These are phyloP conservation scores for Taiozyma sp. DNA, from an alignment of 1,139 yeast species.

Conservation along the genomic window DNA sequence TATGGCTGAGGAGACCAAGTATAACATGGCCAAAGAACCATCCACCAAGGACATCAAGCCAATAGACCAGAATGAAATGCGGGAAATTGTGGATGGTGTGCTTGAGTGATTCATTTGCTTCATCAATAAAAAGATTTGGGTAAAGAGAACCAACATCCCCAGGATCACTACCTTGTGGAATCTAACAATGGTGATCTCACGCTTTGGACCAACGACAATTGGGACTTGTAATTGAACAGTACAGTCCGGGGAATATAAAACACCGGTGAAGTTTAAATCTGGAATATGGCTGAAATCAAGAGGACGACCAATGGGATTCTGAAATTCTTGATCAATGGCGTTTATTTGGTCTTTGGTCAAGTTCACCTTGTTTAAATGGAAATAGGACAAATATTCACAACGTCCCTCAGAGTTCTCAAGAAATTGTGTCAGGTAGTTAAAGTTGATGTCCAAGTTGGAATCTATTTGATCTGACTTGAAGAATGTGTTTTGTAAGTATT, in stretches of 20 bases:
- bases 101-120: conserved; percentile 65
- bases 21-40: conserved; percentile 58
- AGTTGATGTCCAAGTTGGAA: conserved; percentile 17
- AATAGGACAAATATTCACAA: conserved; percentile 69
- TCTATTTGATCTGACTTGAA: conserved; percentile 9
- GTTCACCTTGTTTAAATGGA: conserved; percentile 61
- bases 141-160: conserved; percentile 41
- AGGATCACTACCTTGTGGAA: conserved; percentile 42
- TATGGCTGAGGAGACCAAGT: conserved; percentile 53
- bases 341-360: conserved; percentile 46
- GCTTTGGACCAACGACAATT: conserved; percentile 49
- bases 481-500: conserved; percentile 37
- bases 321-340: conserved; percentile 65
- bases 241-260: conserved; percentile 87
- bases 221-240: conserved; percentile 48
- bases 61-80: conserved; percentile 61
- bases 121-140: conserved; percentile 44
- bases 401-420: conserved; percentile 31
- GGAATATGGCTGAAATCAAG: conserved; percentile 49
- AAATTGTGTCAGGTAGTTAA: conserved; percentile 16
- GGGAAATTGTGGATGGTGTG: conserved; percentile 75
- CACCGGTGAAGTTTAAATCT: conserved; percentile 44
- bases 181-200: conserved; percentile 41
- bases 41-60: conserved; percentile 56
- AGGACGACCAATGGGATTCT: conserved; percentile 72